Conservation (phyloP, 2,329 filamentous ascomycete species). For the Aspergillus costaricaensis region DNA sequence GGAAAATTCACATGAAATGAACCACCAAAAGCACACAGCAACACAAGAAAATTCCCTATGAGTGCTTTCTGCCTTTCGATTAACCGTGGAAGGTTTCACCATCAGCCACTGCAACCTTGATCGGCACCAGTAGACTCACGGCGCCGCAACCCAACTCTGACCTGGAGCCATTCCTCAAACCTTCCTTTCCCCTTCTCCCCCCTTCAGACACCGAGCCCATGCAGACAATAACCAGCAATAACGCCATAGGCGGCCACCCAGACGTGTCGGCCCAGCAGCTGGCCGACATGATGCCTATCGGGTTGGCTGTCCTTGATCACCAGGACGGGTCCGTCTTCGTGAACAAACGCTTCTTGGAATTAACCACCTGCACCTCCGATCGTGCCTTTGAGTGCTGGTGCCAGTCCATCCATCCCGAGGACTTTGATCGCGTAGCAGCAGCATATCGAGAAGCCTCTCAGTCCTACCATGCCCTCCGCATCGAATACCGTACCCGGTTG, state of each 20-base stretch:
- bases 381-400: constrained; percentile 20
- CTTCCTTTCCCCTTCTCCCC: neutral
- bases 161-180: too few relatives aligned
- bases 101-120: too few relatives aligned
- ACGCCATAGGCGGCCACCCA: neutral
- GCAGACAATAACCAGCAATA: neutral
- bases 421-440: constrained; percentile 17
- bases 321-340: constrained; percentile 22
- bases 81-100: too few relatives aligned
- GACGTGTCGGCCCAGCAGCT: constrained; percentile 27
- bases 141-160: too few relatives aligned
- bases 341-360: constrained; percentile 25
- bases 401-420: constrained; percentile 23
- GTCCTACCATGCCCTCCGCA: constrained; percentile 15
- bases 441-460: constrained; percentile 14
- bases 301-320: constrained; percentile 25
- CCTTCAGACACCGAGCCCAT: neutral
- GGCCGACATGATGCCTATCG: constrained; percentile 29
- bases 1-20: too few relatives aligned
- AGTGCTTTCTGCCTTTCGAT: too few relatives aligned
- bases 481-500: constrained; percentile 27
- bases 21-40: too few relatives aligned
- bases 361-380: constrained; percentile 10
- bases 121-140: too few relatives aligned
- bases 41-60: too few relatives aligned